Evolutionary conservation across 345 rosid genomes (phyloP), one percentile per base, ranked within the genome.

Genomic region (Kandelia obovata): DNA sequence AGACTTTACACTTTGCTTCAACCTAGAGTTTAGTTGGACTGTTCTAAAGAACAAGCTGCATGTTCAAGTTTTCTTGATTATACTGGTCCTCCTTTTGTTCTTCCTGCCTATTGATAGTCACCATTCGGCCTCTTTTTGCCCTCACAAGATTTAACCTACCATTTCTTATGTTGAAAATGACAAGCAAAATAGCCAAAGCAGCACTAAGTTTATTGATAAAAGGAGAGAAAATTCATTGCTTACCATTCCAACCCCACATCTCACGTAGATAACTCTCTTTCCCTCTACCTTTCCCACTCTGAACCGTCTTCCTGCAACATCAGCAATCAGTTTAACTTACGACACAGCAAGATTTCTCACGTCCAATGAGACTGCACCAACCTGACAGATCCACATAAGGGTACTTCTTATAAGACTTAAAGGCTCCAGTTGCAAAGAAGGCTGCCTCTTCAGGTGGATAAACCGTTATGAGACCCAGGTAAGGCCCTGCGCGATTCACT

Each of bases 221-320:
- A 13, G 23, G 17, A 25, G 6, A 2, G 53, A 43, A 39, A 34
- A 37, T 2, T 10, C 6, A 1, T 4, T 30, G 2, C 35, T 62
- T 27, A 84, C 89, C 89, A 85, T 53, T 80, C 92, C 87, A 31
- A 57, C n/a, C 30, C 92, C 92, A 63, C 92, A 87, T 80, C 82
- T 77, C 25, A 82, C 92, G 60, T 72, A 79, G 61, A 84, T 66
- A n/a, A 81, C 88, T 51, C 78, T 77, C 80, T 73, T 79, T 8
- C 74, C 85, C 8, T 79, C 66, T 53, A 84, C 68, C 39, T 57
- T 77, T 49, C 88, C 88, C 1, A 84, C 47, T 13, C 79, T 69
- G 64, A 78, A 84, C 61, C 82, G 77, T 66, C 87, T 69, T 25
- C 88, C 88, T 84, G 78, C 63, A 69, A 56, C 58, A 58, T 7